These are phyloP conservation scores for Clonostachys solani DNA, from an alignment of 2,329 filamentous ascomycete species.

Conservation along the genomic window DNA sequence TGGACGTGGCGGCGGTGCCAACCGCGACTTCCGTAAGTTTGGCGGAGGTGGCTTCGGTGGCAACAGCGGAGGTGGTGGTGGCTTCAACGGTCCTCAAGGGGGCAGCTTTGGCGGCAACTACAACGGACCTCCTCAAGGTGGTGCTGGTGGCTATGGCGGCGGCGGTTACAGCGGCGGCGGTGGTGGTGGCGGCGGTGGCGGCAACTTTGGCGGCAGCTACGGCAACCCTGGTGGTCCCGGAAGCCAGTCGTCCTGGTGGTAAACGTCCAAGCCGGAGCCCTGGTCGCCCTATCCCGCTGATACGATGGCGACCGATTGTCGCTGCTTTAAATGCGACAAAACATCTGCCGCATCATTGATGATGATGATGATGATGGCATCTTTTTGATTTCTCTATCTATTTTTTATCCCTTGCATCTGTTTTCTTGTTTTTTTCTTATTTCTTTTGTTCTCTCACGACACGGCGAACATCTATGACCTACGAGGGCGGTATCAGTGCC, in stretches of 20 bases:
- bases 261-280: slow-evolving; percentile 23
- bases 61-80: slow-evolving; percentile 30
- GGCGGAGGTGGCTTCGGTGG: slow-evolving; percentile 45
- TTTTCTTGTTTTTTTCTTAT: slow-evolving; percentile 10
- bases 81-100: slow-evolving; percentile 18
- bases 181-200: slow-evolving; percentile 31
- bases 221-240: slow-evolving; percentile 68
- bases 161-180: slow-evolving; percentile 32
- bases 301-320: neutral
- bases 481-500: slow-evolving; percentile 11
- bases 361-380: neutral
- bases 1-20: slow-evolving; percentile 66
- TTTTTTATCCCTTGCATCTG: slow-evolving; percentile 13
- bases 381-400: slow-evolving; percentile 13
- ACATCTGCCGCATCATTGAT: too few species aligned
- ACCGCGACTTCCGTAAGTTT: slow-evolving; percentile 86
- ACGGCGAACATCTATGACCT: slow-evolving; percentile 34
- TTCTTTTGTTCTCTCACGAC: slow-evolving; percentile 17
- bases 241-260: slow-evolving; percentile 68
- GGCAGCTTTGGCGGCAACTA: slow-evolving; percentile 39
- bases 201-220: slow-evolving; percentile 43
- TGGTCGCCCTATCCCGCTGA: slow-evolving; percentile 8
- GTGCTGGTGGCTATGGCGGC: slow-evolving; percentile 26
- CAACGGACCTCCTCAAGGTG: slow-evolving; percentile 27
- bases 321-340: too few species aligned